phyloP scores from a whole-genome alignment of 2,329 filamentous ascomycete species.

The Neopestalotiopsis sp. region DNA sequence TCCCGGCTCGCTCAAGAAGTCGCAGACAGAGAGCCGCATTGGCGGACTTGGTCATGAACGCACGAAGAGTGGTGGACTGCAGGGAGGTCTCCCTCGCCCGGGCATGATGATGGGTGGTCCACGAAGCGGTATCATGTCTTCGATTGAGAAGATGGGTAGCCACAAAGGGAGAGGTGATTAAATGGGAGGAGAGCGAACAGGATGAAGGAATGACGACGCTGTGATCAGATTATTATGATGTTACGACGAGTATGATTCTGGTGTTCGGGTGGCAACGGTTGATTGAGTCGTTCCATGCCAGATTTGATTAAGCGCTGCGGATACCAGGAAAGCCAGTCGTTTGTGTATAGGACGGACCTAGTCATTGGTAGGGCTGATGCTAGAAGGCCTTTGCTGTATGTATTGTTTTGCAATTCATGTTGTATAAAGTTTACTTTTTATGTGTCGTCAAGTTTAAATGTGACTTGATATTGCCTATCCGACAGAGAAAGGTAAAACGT shows the following conservation, averaged over 20 bases:
- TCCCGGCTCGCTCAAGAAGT: constrained; percentile 53
- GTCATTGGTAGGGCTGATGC: not conserved
- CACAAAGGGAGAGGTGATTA: constrained; percentile 50
- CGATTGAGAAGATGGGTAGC: constrained; percentile 86
- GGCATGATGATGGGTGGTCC: constrained; percentile 48
- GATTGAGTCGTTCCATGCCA: constrained; percentile 4
- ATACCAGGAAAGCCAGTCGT: not conserved
- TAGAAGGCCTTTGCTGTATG: not conserved
- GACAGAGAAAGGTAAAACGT: accelerated
- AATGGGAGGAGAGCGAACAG: not conserved
- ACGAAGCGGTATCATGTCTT: constrained; percentile 79
- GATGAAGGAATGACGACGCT: not conserved
- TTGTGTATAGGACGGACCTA: constrained; percentile 5
- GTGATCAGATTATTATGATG: not conserved
- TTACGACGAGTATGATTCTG: constrained; percentile 15
- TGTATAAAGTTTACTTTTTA: too few species aligned
- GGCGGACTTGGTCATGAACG: constrained; percentile 51
- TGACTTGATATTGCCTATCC: too few species aligned
- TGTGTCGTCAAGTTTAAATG: too few species aligned
- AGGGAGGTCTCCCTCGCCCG: constrained; percentile 53
- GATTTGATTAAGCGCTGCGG: constrained; percentile 5
- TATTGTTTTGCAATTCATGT: constrained; percentile 1
- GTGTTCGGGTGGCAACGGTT: constrained; percentile 10
- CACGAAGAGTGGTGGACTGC: constrained; percentile 44
- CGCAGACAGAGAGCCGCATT: constrained; percentile 52